Evolutionary conservation across 2,329 filamentous ascomycete genomes (phyloP).

Genomic region (Aspergillus amoenus): DNA sequence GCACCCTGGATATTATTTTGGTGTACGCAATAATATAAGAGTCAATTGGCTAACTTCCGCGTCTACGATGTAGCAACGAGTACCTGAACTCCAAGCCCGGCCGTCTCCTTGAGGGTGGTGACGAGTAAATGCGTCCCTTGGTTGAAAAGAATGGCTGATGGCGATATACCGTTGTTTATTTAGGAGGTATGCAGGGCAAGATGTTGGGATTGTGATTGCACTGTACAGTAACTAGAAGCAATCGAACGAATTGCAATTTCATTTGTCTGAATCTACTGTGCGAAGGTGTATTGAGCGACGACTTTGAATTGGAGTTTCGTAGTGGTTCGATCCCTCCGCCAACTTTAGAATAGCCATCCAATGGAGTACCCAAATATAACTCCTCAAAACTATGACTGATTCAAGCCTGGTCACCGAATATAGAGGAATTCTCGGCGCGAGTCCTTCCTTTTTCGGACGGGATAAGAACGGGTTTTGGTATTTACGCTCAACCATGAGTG

Average conservation of each 20-base stretch:
- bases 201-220: slow-evolving; percentile 30
- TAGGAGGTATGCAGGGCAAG: slow-evolving; percentile 10
- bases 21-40: background rate
- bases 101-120: slow-evolving; percentile 34
- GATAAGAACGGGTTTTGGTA: background rate
- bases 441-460: slow-evolving; percentile 14
- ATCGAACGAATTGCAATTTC: slow-evolving; percentile 23
- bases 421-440: slow-evolving; percentile 5
- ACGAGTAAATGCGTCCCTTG: slow-evolving; percentile 31
- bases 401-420: background rate
- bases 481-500: background rate
- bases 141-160: background rate
- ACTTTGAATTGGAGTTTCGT: background rate
- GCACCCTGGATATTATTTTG: background rate
- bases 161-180: background rate
- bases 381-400: background rate
- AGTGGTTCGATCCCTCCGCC: background rate
- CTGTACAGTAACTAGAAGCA: slow-evolving; percentile 46
- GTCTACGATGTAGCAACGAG: slow-evolving; percentile 41
- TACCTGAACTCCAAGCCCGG: slow-evolving; percentile 53
- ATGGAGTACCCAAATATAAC: background rate
- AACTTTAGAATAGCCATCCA: background rate
- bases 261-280: slow-evolving; percentile 4
- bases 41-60: background rate
- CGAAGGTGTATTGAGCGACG: background rate